Conservation (phyloP, 352 stramenopile genomes). For the Saprolegnia parasitica region DNA sequence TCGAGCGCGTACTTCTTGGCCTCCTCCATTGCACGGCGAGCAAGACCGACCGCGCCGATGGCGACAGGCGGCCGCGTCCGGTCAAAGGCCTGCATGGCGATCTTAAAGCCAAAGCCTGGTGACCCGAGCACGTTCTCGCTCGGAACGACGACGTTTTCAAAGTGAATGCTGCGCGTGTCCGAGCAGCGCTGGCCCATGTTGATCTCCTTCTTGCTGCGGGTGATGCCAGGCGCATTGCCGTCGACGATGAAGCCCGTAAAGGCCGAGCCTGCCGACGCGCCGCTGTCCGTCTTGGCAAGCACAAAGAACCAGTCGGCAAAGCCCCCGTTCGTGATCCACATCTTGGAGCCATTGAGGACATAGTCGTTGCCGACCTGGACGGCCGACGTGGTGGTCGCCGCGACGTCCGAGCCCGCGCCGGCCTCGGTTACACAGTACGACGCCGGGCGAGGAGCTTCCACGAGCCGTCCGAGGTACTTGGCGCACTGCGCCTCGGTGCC, state of each 20-base stretch:
- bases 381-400: slow-evolving; percentile 82
- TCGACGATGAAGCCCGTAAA: slow-evolving; percentile 90
- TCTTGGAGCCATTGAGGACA: slow-evolving; percentile 90
- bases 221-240: slow-evolving; percentile 81
- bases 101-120: slow-evolving; percentile 87
- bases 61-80: slow-evolving; percentile 85
- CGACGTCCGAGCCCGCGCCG: slow-evolving; percentile 84
- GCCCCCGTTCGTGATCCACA: slow-evolving; percentile 92
- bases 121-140: slow-evolving; percentile 82
- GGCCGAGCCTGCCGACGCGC: slow-evolving; percentile 56
- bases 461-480: slow-evolving; percentile 82
- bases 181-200: slow-evolving; percentile 89
- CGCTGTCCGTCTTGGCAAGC: slow-evolving; percentile 83
- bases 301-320: slow-evolving; percentile 90
- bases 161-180: slow-evolving; percentile 83
- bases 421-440: slow-evolving; percentile 90
- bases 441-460: slow-evolving; percentile 75
- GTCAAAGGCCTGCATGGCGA: slow-evolving; percentile 90
- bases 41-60: slow-evolving; percentile 79
- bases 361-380: slow-evolving; percentile 92
- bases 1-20: slow-evolving; percentile 81
- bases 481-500: slow-evolving; percentile 74
- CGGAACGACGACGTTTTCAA: slow-evolving; percentile 87
- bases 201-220: slow-evolving; percentile 84
- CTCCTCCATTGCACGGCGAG: slow-evolving; percentile 84